Base-by-base conservation (phyloP, 1,284 basidiomycete genomes). In the Microstroma glucosiphilum region DNA sequence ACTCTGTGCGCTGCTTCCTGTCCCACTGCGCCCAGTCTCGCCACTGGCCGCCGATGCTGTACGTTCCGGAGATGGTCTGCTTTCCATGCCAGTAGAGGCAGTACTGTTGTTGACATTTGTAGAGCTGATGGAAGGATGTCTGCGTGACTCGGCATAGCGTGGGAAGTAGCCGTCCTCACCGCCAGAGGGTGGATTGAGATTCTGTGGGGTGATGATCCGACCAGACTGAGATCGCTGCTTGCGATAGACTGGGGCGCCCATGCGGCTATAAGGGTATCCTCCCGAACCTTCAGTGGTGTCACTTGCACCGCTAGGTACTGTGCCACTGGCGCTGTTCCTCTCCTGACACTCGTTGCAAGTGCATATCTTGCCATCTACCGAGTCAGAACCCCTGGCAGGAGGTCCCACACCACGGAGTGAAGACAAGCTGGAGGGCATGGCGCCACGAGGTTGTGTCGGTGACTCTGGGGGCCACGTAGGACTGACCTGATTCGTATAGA, bases 251-350 rank as follows among this genome's bases (percentile, higher is more conserved):
- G 57, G 55, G 4, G 21, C 17, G 25, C 58, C 58, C 15, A 53
- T 49, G 12, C 66, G 64, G 53, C 49, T 61, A 41, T 71, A 70
- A 23, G 66, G 46, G 59, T 71, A 66, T 40, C 68, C 68, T 30
- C 57, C 65, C 30, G 70, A 72, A 64, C 71, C 71, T 51, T 72
- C 72, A 6, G 70, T 72, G 11, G 70, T 73, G 48, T 72, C 72
- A 60, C 72, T 73, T 8, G 72, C 72, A n/a, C 72, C 72, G 42
- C 70, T 72, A 13, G 72, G 72, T 12, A 73, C 66, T 11, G 62
- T 69, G 43, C 70, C 71, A 25, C 63, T 62, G 40, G 63, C 66
- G 56, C 67, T 69, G 23, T 42, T 65, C 65, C 67, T 72, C 56
- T 72, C 71, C 58, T 70, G 60, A 65, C 71, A 73, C 21, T 73